phyloP scores from a whole-genome alignment of 2,329 filamentous ascomycete species.

The Ophiocordyceps camponoti-saundersi region DNA sequence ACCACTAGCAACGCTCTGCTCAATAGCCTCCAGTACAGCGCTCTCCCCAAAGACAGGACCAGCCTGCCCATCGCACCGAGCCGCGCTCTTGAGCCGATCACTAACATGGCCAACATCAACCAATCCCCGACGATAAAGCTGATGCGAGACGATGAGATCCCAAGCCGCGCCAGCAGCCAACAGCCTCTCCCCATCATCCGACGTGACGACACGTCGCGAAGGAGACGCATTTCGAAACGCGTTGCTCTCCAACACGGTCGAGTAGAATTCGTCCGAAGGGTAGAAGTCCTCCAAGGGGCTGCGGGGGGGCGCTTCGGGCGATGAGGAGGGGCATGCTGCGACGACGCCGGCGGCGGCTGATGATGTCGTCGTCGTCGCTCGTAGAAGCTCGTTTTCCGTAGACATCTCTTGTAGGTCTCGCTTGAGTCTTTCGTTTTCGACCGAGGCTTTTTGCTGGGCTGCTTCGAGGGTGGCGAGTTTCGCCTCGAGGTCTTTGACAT shows the following conservation, averaged over 20 bases:
- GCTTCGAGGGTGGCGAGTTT: conserved; percentile 49
- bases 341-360: too few species aligned
- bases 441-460: conserved; percentile 37
- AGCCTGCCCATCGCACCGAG: conserved; percentile 73
- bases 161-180: conserved; percentile 67
- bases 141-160: conserved; percentile 75
- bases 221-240: too few species aligned
- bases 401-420: too few species aligned
- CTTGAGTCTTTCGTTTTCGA: too few species aligned
- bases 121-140: conserved; percentile 56
- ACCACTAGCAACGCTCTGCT: conserved; percentile 58
- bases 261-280: too few species aligned
- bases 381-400: too few species aligned
- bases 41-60: conserved; percentile 76
- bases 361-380: too few species aligned
- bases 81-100: conserved; percentile 56
- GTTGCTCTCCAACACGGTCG: too few species aligned
- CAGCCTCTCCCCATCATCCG: conserved; percentile 46
- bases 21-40: conserved; percentile 56
- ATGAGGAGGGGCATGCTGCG: too few species aligned
- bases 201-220: too few species aligned
- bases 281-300: too few species aligned
- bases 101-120: conserved; percentile 73
- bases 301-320: too few species aligned
- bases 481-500: conserved; percentile 81